Evolutionary conservation across 345 rosid genomes (phyloP).

Genomic region (Brassica juncea): DNA sequence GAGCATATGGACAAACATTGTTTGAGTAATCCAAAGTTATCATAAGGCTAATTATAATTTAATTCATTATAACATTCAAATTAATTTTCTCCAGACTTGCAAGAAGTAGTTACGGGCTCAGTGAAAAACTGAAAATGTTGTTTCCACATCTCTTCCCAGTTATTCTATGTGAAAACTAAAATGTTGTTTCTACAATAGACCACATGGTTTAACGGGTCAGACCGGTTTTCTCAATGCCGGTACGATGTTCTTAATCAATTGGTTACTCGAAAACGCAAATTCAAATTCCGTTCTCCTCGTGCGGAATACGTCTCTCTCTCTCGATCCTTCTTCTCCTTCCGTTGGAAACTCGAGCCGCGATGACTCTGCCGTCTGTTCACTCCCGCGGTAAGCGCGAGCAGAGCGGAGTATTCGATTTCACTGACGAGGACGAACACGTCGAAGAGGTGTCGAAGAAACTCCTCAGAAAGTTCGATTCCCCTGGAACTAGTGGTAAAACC

Average conservation of each 20-base stretch:
- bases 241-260: conserved; percentile 8
- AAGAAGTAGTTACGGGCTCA: background rate
- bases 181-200: background rate
- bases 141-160: background rate
- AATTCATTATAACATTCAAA: too few species aligned
- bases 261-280: background rate
- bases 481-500: conserved; percentile 3
- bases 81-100: too few species aligned
- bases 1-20: background rate
- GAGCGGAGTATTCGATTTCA: conserved; percentile 45
- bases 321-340: conserved; percentile 9
- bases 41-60: background rate
- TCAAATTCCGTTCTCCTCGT: conserved; percentile 10
- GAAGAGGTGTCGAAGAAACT: conserved; percentile 41
- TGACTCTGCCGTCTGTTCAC: conserved; percentile 39
- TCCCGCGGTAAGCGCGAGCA: conserved; percentile 23
- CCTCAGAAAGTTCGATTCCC: conserved; percentile 30
- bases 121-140: too few species aligned
- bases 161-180: background rate
- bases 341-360: conserved; percentile 20
- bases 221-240: conserved; percentile 7
- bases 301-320: conserved; percentile 6
- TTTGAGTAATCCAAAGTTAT: background rate
- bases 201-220: background rate
- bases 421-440: conserved; percentile 46